A percentile compares a stretch with the other conserved stretches of the same genome.
phyloP scores from a whole-genome alignment of 1,284 basidiomycete genomes.

The Abortiporus biennis region DNA sequence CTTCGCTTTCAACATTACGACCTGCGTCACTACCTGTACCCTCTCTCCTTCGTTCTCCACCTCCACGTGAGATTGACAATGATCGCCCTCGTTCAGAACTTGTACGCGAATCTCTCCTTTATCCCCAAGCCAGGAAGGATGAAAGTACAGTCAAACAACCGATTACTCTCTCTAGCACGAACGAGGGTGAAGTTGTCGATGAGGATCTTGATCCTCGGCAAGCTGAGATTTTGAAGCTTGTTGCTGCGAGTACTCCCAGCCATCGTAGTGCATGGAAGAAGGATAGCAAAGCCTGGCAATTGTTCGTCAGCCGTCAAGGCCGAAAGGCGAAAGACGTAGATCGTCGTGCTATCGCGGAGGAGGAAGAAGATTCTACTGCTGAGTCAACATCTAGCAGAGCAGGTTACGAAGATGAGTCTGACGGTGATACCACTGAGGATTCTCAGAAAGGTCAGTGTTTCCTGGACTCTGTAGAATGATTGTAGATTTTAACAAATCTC shows the following conservation, averaged over 20 bases:
- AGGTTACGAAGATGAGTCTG: slow-evolving; percentile 20
- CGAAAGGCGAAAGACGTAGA: slow-evolving; percentile 26
- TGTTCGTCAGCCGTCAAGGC: slow-evolving; percentile 44
- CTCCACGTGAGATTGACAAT: slow-evolving; percentile 10
- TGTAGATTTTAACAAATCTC: neutral
- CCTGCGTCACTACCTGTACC: slow-evolving; percentile 62
- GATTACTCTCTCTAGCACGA: neutral
- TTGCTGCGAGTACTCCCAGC: slow-evolving; percentile 63
- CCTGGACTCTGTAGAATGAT: neutral
- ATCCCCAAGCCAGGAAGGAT: slow-evolving; percentile 1
- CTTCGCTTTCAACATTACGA: slow-evolving; percentile 53
- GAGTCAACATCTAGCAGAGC: slow-evolving; percentile 8
- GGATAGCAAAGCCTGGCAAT: slow-evolving; percentile 56
- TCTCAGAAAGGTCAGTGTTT: slow-evolving; percentile 13
- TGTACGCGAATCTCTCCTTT: slow-evolving; percentile 15
- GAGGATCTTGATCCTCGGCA: slow-evolving; percentile 37
- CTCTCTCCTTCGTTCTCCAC: slow-evolving; percentile 27
- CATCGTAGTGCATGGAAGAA: slow-evolving; percentile 66
- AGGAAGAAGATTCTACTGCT: slow-evolving; percentile 25
- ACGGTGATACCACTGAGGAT: slow-evolving; percentile 26
- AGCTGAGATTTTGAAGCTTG: slow-evolving; percentile 49
- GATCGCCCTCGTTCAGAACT: slow-evolving; percentile 16
- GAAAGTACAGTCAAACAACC: neutral
- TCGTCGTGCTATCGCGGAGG: slow-evolving; percentile 39
- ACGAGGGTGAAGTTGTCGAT: slow-evolving; percentile 11